Evolutionary conservation across 1,284 basidiomycete species (phyloP).

Genomic region (Flammula alnicola): DNA sequence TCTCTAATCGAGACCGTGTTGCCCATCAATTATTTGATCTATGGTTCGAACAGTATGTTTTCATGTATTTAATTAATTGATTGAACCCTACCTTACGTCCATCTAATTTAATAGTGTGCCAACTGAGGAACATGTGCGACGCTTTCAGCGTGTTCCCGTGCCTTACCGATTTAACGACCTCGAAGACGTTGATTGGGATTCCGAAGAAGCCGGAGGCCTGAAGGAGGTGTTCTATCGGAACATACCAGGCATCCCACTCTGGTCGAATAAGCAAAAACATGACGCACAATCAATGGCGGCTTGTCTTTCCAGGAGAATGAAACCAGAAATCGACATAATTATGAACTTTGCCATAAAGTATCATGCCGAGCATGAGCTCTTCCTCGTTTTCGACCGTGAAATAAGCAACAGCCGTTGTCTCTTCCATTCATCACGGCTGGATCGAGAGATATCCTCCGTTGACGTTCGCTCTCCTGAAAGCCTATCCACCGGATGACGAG

Average conservation of each 20-base stretch:
- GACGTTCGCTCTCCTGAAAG: slow-evolving; percentile 55
- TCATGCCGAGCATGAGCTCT: slow-evolving; percentile 57
- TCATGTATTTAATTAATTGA: background rate
- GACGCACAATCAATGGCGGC: slow-evolving; percentile 36
- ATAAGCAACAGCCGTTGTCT: slow-evolving; percentile 40
- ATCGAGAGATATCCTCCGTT: slow-evolving; percentile 55
- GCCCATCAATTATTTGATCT: slow-evolving; percentile 69
- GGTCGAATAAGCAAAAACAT: slow-evolving; percentile 25
- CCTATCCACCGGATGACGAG: slow-evolving; percentile 47
- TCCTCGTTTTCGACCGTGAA: slow-evolving; percentile 51
- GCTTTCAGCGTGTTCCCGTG: slow-evolving; percentile 50
- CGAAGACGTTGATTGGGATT: slow-evolving; percentile 49
- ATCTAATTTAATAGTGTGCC: slow-evolving; percentile 44
- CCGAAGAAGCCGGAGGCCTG: slow-evolving; percentile 33
- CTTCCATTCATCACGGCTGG: slow-evolving; percentile 41
- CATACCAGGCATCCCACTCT: slow-evolving; percentile 12
- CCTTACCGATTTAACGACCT: slow-evolving; percentile 49
- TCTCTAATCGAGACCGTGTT: slow-evolving; percentile 67
- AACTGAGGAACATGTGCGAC: slow-evolving; percentile 56
- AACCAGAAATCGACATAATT: slow-evolving; percentile 41
- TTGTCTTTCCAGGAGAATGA: slow-evolving; percentile 34
- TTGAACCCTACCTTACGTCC: background rate
- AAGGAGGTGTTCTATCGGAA: slow-evolving; percentile 34
- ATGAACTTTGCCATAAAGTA: slow-evolving; percentile 47
- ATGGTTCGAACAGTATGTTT: slow-evolving; percentile 64